Evolutionary conservation across 768 basidiomycete species (phyloP).

Genomic region (Amanita rimosa): DNA sequence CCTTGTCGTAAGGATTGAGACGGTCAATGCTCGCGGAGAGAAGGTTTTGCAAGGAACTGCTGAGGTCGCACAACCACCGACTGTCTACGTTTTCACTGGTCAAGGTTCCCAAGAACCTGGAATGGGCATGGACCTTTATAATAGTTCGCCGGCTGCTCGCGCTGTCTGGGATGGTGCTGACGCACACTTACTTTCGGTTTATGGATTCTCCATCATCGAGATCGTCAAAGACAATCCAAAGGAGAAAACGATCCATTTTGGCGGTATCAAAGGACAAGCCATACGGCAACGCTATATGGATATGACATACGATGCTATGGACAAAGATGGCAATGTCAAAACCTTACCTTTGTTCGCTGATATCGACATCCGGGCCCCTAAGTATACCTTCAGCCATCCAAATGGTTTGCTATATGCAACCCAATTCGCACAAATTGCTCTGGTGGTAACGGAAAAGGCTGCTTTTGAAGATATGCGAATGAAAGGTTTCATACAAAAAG

Average conservation of each 20-base stretch:
- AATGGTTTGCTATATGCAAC: slow-evolving; percentile 93
- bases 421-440: slow-evolving; percentile 96
- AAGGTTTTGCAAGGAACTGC: slow-evolving; percentile 90
- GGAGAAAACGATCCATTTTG: slow-evolving; percentile 97
- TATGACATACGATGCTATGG: slow-evolving; percentile 96
- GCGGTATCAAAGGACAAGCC: slow-evolving; percentile 97
- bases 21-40: slow-evolving; percentile 73
- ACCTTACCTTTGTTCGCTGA: slow-evolving; percentile 94
- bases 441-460: slow-evolving; percentile 97
- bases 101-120: slow-evolving; percentile 97
- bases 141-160: slow-evolving; percentile 82
- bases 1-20: slow-evolving; percentile 84
- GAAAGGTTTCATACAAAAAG: slow-evolving; percentile 88
- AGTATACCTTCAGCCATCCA: slow-evolving; percentile 98
- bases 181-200: slow-evolving; percentile 83
- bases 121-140: slow-evolving; percentile 99
- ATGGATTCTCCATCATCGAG: slow-evolving; percentile 97
- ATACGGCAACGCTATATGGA: slow-evolving; percentile 99
- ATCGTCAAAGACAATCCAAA: slow-evolving; percentile 99
- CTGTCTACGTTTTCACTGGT: slow-evolving; percentile 96
- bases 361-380: slow-evolving; percentile 87
- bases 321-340: slow-evolving; percentile 92
- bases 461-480: slow-evolving; percentile 97
- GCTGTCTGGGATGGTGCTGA: slow-evolving; percentile 98
- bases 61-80: slow-evolving; percentile 85